Base-by-base conservation (phyloP, 345 rosid genomes). In the Sapria himalayana region DNA sequence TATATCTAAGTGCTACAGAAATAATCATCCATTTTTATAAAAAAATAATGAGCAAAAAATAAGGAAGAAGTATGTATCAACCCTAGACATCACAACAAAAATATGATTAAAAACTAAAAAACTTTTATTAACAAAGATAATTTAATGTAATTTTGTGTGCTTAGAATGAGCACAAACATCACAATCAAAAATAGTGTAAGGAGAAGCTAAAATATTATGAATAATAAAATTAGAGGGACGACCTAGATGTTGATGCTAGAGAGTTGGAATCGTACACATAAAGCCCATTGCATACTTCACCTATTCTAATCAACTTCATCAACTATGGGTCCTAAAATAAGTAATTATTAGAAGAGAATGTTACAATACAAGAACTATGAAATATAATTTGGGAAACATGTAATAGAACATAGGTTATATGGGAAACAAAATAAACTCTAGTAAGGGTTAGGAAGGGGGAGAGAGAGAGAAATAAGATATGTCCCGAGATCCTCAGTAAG, bases 101-200 rank as follows among this genome's bases (percentile, higher is more conserved):
- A 9, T 25, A 5, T 31, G 14, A 21, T 40, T 12, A 40, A 15
- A 22, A 22, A 18, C 13, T 12, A 31, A 22, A 21, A 19, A 2
- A 22, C 15, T 38, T 13, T 4, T 11, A 17, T 18, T 17, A 16
- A 2, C 1, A 9, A 18, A 15, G 21, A 19, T 22, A 4, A 31
- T 27, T 5, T 21, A 40, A 2, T 27, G 3, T 19, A 22, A 10
- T 38, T 31, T 40, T 9, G 6, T 22, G n/a, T 40, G 45, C 29
- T 21, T 21, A 21, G 45, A 21, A 40, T 12, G 19, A 12, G 16
- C 22, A n/a, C 45, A 40, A 2, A 40, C 31, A 40, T 40, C 29
- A 40, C 29, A 40, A 25, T 25, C 31, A 25, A 9, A 25, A 25
- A 25, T 5, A 25, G 31, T 25, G 9, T 9, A 25, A 25, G 31